phyloP scores from a whole-genome alignment of 192 early-diverging fungal species.

The Cetraspora pellucida region DNA sequence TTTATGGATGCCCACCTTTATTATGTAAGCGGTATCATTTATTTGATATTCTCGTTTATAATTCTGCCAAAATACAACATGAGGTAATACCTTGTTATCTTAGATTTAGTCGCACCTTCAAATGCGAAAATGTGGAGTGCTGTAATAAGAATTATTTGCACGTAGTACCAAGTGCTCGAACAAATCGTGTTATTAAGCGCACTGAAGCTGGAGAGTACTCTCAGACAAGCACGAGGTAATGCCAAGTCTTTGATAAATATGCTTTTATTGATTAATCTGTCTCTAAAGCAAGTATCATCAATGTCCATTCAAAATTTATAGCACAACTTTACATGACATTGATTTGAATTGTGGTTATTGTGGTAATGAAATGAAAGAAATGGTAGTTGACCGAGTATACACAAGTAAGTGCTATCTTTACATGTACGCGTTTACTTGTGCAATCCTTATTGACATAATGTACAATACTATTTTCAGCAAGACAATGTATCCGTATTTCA shows the following conservation, averaged over 20 bases:
- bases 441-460: background rate
- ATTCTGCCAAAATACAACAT: no score
- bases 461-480: background rate
- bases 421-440: background rate
- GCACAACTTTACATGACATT: slow-evolving; percentile 36
- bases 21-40: background rate
- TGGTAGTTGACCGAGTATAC: slow-evolving; percentile 39
- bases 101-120: slow-evolving; percentile 44
- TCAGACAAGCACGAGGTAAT: slow-evolving; percentile 42
- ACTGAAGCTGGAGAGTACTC: slow-evolving; percentile 40
- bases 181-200: slow-evolving; percentile 40
- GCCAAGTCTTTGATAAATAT: background rate
- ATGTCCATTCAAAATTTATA: background rate
- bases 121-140: slow-evolving; percentile 38
- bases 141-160: slow-evolving; percentile 42
- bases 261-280: background rate
- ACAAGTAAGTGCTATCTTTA: slow-evolving; percentile 27
- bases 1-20: background rate
- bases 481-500: slow-evolving; percentile 16
- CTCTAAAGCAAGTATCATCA: no score
- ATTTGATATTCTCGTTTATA: background rate
- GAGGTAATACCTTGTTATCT: background rate
- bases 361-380: slow-evolving; percentile 39
- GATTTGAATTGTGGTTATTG: slow-evolving; percentile 41
- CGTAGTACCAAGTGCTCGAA: slow-evolving; percentile 25